phyloP scores from a whole-genome alignment of 805 yeast genomes.

The Diddensiella transvaalensis region DNA sequence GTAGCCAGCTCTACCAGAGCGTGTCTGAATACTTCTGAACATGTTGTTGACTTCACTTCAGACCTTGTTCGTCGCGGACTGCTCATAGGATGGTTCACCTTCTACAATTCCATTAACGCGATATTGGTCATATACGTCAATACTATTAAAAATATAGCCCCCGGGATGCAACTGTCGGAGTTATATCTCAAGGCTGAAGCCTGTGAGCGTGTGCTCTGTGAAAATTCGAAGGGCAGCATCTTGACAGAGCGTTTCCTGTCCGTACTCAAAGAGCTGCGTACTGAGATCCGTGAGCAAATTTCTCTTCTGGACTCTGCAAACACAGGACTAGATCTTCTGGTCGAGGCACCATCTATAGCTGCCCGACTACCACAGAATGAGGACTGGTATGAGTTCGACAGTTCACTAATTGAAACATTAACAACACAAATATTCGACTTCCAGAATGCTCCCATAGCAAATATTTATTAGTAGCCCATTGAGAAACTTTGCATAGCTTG shows the following conservation, averaged over 20 bases:
- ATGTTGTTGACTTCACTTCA: slow-evolving; percentile 1
- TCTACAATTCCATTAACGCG: slow-evolving; percentile 12
- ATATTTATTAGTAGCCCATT: slow-evolving; percentile 1
- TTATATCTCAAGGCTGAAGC: slow-evolving; percentile 6
- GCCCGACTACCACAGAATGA: slow-evolving; percentile 4
- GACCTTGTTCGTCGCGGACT: slow-evolving; percentile 9
- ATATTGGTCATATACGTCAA: slow-evolving; percentile 8
- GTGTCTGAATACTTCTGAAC: slow-evolving; percentile 6
- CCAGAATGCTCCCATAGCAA: neutral
- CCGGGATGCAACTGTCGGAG: slow-evolving; percentile 3
- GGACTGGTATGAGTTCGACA: slow-evolving; percentile 9
- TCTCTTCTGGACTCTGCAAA: slow-evolving; percentile 2
- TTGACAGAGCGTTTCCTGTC: slow-evolving; percentile 7
- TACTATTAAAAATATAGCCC: slow-evolving; percentile 4
- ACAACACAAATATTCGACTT: slow-evolving; percentile 10
- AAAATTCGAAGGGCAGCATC: slow-evolving; percentile 5
- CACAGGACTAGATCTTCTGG: slow-evolving; percentile 1
- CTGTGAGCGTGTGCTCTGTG: slow-evolving; percentile 4
- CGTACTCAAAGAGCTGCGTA: slow-evolving; percentile 7
- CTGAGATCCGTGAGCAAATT: slow-evolving; percentile 8
- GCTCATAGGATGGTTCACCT: slow-evolving; percentile 10
- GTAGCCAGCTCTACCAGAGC: slow-evolving; percentile 4
- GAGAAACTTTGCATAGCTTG: too few relatives aligned
- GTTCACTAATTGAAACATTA: slow-evolving; percentile 5
- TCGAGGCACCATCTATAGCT: slow-evolving; percentile 2